Evolutionary conservation across 305 asterid genomes (phyloP), one percentile per base, ranked within the genome.

Genomic region (Plantago lanceolata): DNA sequence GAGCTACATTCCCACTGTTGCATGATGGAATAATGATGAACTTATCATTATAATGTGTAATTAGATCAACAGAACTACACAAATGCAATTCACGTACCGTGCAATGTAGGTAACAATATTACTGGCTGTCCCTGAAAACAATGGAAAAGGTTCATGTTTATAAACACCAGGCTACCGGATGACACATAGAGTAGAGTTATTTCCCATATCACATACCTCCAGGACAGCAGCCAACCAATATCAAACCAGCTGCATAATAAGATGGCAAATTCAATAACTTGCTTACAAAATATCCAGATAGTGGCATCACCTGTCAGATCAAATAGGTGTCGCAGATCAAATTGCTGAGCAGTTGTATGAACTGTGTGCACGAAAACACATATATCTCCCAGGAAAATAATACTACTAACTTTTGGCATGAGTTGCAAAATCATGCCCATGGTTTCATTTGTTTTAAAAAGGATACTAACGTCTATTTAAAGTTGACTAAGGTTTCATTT

Each of bases 51-150:
- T 61, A 62, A 62, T 28, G 68, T 50, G 64, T 52, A 65, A 68
- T 54, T 26, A 37, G 57, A 15, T 44, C 55, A 74, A 65, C 5
- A 68, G n/a, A 21, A 47, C 11, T 64, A 18, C 13, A 11, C 28
- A 6, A 44, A 26, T 2, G 26, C 28, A 8, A 53, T 69, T 61
- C 57, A 72, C 78, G 18, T 79, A 91, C 98, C 98, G 83, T 69
- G 98, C 98, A 70, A 91, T 88, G 79, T 86, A 91, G 3, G 96
- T 91, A 73, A 91, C 98, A 21, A 91, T 91, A 67, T 91, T 91
- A 79, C 98, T 88, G 28, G 98, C 96, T 4, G 96, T 88, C 68
- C 96, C 98, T 91, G 87, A 55, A 43, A 63, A 48, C 50, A 73
- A 73, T 65, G 11, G 52, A 63, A 50, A 63, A 61, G 48, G 54